These are phyloP conservation scores for Vaccinium myrtillus DNA, from an alignment of 148 eudicot species.

Conservation along the genomic window DNA sequence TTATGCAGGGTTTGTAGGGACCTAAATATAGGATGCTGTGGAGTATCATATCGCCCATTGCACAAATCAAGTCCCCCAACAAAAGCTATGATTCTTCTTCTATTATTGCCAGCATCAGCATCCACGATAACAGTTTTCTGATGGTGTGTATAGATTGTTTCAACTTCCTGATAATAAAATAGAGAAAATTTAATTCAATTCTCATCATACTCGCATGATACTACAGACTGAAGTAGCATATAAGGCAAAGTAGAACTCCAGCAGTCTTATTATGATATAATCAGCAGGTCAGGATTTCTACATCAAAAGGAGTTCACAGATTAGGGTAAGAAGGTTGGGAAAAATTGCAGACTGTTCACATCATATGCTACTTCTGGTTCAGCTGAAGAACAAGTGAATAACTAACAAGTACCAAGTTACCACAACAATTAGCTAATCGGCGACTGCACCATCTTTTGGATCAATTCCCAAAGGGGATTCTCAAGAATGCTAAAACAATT, in stretches of 20 bases:
- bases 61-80: constrained; percentile 95
- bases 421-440: neutral
- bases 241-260: constrained; percentile 2
- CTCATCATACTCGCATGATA: neutral
- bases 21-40: constrained; percentile 68
- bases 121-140: constrained; percentile 91
- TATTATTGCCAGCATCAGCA: constrained; percentile 73
- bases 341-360: neutral
- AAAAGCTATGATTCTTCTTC: constrained; percentile 78
- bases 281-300: neutral
- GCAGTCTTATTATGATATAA: neutral
- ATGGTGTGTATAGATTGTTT: constrained; percentile 90
- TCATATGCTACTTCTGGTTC: neutral
- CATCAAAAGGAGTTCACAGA: neutral
- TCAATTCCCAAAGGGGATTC: neutral
- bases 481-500: neutral
- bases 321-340: neutral
- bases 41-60: constrained; percentile 92
- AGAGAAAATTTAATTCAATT: constrained; percentile 14
- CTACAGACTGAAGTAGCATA: neutral
- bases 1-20: constrained; percentile 58
- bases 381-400: neutral
- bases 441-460: neutral
- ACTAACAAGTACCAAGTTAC: neutral
- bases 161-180: constrained; percentile 65